Evolutionary conservation across 2,329 filamentous ascomycete species (phyloP).

Genomic region (Cladosporium sp.): DNA sequence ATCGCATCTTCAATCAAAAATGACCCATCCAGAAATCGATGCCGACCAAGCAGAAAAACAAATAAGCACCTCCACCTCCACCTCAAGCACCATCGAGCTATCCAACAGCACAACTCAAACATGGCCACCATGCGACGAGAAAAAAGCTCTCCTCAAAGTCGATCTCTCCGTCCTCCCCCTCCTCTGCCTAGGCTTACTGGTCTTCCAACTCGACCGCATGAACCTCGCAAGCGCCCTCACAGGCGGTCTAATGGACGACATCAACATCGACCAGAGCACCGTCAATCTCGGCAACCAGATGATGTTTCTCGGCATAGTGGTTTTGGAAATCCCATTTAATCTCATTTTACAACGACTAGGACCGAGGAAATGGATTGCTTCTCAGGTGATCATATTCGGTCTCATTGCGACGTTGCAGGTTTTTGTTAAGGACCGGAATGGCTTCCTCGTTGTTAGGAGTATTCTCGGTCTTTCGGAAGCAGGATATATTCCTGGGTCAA

Average conservation of each 20-base stretch:
- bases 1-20: no score
- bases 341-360: conserved; percentile 36
- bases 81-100: no score
- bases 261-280: conserved; percentile 41
- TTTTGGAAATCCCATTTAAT: conserved; percentile 51
- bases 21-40: no score
- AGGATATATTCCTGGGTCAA: conserved; percentile 32
- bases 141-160: conserved; percentile 32
- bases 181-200: conserved; percentile 46
- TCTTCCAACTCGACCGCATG: conserved; percentile 51
- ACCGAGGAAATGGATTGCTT: conserved; percentile 43
- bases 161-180: conserved; percentile 46
- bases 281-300: conserved; percentile 52
- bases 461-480: conserved; percentile 17
- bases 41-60: no score
- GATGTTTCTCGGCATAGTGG: conserved; percentile 49
- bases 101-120: no score
- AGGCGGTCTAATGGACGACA: conserved; percentile 42
- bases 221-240: conserved; percentile 50
- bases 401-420: conserved; percentile 36
- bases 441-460: conserved; percentile 20
- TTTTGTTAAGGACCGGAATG: conserved; percentile 20
- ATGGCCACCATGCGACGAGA: no score
- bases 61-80: no score
- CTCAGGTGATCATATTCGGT: conserved; percentile 47